Evolutionary conservation across 805 yeast species (phyloP), one percentile per base, ranked within the genome.

Genomic region (Henningerozyma blattae): DNA sequence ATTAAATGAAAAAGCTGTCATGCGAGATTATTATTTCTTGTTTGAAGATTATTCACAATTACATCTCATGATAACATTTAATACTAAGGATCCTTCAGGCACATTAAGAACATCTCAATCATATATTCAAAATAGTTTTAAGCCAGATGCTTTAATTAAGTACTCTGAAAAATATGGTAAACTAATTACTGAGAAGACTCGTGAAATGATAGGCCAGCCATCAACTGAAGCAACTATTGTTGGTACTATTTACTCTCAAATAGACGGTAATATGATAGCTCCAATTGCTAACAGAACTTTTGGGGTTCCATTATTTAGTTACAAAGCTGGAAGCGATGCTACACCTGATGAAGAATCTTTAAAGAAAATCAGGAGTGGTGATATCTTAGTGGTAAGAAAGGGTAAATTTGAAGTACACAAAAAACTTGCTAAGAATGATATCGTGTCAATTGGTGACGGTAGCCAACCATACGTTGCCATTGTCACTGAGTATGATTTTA

Each of bases 321-420:
- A 66, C 80, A 40, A 86, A 77, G 46, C 55, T 14, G 67, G 64
- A 38, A 67, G 73, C 30, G 46, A 63, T 3, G 62, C 65, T 5
- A 12, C 27, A 10, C 6, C 27, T 24, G 68, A 74, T 5, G 28
- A n/a, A 8, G 58, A 66, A 13, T 75, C 70, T 43, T 47, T 59
- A 20, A 85, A 74, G 35, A 80, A 75, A 27, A 70, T 86, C 35
- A 66, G 70, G 31, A 77, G 93, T 0, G 98, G 98, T 39, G 97
- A 91, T 54, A 66, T 89, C 8, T 57, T 85, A 28, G 81, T 85
- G 33, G 70, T 85, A 41, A 71, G 77, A 46, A 75, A 75, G 36
- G 95, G 85, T 5, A 69, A 69, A 39, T 87, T 89, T 58, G 73
- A 70, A 41, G 71, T 76, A 5, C 83, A 77, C 44, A 67, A 68